Conservation (phyloP, 2,329 filamentous ascomycete genomes). For the Diaporthe sp. region DNA sequence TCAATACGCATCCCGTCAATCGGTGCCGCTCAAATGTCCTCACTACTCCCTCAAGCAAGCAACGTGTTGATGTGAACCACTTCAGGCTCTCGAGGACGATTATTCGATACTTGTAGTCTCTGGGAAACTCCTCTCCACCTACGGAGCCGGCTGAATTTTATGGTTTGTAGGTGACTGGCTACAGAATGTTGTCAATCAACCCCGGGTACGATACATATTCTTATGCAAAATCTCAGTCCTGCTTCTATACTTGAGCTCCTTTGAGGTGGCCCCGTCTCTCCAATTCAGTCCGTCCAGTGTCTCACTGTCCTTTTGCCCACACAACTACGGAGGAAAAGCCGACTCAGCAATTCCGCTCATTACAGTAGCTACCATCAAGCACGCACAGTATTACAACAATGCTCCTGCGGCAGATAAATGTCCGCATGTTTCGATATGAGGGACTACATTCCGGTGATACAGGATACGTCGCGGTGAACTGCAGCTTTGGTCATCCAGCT, state of each 20-base stretch:
- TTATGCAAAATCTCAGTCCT: neutral
- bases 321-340: neutral
- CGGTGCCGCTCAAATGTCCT: neutral
- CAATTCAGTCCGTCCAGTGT: neutral
- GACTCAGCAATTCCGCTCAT: neutral
- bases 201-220: neutral
- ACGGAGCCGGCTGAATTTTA: neutral
- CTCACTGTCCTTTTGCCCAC: neutral
- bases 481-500: neutral
- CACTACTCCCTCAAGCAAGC: neutral
- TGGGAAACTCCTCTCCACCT: neutral
- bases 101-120: neutral
- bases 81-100: neutral
- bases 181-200: neutral
- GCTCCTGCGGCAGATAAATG: neutral
- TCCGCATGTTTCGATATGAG: neutral
- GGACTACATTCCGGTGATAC: neutral
- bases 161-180: neutral
- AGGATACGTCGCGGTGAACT: neutral
- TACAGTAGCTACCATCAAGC: no score
- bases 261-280: neutral
- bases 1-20: neutral
- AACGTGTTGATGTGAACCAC: neutral
- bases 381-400: neutral
- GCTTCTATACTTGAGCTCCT: neutral